Conservation (phyloP, 2,329 filamentous ascomycete genomes). For the Herpotrichia juniperi region DNA sequence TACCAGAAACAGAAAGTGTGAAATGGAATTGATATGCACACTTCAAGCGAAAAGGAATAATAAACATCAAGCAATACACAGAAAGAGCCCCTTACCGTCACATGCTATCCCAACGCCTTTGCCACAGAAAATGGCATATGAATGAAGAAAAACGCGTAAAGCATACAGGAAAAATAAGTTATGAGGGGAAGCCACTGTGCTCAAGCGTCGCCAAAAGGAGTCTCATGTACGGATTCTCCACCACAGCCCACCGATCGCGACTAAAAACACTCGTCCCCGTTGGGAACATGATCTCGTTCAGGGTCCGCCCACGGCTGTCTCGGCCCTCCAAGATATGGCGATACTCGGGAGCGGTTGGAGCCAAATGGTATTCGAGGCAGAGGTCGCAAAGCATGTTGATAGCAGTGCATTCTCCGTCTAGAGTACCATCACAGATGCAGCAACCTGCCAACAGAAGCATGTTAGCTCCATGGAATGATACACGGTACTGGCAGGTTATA, state of each 20-base stretch:
- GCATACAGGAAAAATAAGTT: neutral
- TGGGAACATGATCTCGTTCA: neutral
- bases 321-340: neutral
- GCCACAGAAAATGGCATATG: neutral
- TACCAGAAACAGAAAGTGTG: no score
- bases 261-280: neutral
- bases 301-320: neutral
- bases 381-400: neutral
- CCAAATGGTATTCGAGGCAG: neutral
- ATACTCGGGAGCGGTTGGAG: neutral
- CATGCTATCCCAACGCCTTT: neutral
- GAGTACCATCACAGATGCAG: neutral
- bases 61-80: neutral
- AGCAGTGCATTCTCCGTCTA: neutral
- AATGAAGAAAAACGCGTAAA: neutral
- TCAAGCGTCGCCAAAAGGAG: neutral
- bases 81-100: neutral
- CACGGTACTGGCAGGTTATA: no score
- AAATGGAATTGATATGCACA: slow-evolving; percentile 3
- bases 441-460: neutral
- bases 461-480: neutral
- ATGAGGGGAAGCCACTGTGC: no score
- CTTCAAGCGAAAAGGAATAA: neutral
- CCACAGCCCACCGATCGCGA: neutral
- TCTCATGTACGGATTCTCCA: neutral